A percentile compares a stretch with the other conserved stretches of the same genome.
Evolutionary conservation across 2,329 filamentous ascomycete genomes (phyloP).

Genomic region (Diatrype stigma): DNA sequence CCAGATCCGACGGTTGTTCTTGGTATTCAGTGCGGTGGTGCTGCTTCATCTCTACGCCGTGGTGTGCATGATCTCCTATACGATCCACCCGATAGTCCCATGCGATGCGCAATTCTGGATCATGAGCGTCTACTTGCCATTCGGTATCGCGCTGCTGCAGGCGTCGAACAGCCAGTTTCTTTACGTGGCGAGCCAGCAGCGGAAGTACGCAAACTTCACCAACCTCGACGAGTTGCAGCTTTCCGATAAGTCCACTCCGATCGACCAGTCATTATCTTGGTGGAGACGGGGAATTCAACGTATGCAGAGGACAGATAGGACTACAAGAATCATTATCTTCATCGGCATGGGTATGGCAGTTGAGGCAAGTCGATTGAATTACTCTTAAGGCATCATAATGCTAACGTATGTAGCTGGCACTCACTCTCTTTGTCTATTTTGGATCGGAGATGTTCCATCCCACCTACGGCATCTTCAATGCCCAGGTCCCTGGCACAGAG

Average conservation of each 20-base stretch:
- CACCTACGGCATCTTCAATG: conserved; percentile 56
- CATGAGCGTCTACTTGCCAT: conserved; percentile 62
- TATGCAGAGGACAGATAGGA: conserved; percentile 40
- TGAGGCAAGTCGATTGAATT: conserved; percentile 41
- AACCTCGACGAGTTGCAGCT: conserved; percentile 13
- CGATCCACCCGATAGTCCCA: conserved; percentile 34
- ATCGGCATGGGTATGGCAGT: conserved; percentile 51
- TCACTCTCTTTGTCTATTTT: conserved; percentile 57
- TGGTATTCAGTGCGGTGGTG: conserved; percentile 21
- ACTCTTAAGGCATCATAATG: conserved; percentile 1
- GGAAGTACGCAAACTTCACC: conserved; percentile 31
- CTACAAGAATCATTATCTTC: conserved; percentile 43
- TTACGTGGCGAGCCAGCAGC: conserved; percentile 52
- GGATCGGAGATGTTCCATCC: conserved; percentile 62
- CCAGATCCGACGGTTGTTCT: conserved; percentile 26
- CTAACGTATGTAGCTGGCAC: conserved; percentile 42
- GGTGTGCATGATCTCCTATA: conserved; percentile 27
- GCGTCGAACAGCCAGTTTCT: conserved; percentile 59
- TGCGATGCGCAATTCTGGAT: conserved; percentile 60
- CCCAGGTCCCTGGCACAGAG: conserved; percentile 56
- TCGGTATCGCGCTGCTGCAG: conserved; percentile 63
- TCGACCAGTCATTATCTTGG: conserved; percentile 19
- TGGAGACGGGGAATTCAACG: conserved; percentile 22
- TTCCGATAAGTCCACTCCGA: conserved; percentile 13
- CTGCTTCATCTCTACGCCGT: conserved; percentile 18